Evolutionary conservation across 208 protist species (phyloP), one percentile per base, ranked within the genome.

Genomic region (Leishmania tarentolae): DNA sequence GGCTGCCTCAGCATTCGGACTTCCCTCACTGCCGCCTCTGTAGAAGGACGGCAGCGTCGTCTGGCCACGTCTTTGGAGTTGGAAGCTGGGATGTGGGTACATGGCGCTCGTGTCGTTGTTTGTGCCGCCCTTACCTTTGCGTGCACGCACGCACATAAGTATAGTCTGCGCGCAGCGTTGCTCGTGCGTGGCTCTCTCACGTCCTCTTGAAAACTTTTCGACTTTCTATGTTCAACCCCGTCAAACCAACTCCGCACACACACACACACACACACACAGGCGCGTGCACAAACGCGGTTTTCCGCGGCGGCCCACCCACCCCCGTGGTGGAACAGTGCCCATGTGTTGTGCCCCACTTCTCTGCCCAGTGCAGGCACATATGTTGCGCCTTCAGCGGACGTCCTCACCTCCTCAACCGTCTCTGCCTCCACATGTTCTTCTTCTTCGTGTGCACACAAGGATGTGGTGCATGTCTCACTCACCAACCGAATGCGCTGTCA

Each of bases 1-100:
- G 74, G 75, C 83, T 21, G 75, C 80, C 17, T 80, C 80, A 24
- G 57, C 21, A 3, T 81, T 84, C 65, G 80, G 79, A 17, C 78
- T 87, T 42, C 74, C 76, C 11, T 70, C 81, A 24, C 73, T 81
- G 42, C 46, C 44, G 28, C 69, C 69, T 53, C 24, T 40, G 24
- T 73, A 73, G 46, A 73, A 28, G 21, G 7, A 28, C 40, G 0
- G 42, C n/a, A n/a, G 42, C 24, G 9, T 50, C 21, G 44, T 52
- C 21, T 7, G 42, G 11, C 35, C 40, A 17, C 21, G 61, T 79
- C 61, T 79, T 40, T 79, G 75, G 28, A 31, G 50, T 28, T 28
- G 37, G 35, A 15, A 37, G 42, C 7, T 31, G 40, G 68, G 6
- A 21, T 7, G 24, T 24, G 40, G 42, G 40, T 57, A n/a, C 42